These are phyloP conservation scores for Draba incana DNA, from an alignment of 345 rosid genomes.

Conservation along the genomic window DNA sequence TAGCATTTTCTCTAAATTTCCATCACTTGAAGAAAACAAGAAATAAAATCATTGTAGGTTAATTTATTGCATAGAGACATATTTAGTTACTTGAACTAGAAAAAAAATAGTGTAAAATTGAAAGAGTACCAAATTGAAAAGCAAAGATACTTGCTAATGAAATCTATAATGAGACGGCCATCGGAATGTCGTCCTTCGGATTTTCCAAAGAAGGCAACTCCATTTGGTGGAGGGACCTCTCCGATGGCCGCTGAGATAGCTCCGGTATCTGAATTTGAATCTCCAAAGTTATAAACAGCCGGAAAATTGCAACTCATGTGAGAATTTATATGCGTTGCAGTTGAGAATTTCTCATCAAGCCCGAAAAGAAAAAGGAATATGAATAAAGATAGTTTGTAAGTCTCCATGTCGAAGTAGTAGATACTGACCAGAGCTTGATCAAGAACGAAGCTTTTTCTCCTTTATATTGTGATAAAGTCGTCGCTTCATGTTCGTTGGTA, in stretches of 20 bases:
- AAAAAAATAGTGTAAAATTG: background rate
- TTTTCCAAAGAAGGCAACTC: slow-evolving; percentile 73
- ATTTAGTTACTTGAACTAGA: background rate
- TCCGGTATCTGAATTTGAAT: slow-evolving; percentile 81
- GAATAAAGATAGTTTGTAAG: slow-evolving; percentile 19
- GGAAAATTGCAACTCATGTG: slow-evolving; percentile 40
- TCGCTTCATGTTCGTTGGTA: slow-evolving; percentile 26
- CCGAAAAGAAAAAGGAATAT: slow-evolving; percentile 35
- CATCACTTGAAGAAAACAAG: too few species aligned
- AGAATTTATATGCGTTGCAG: background rate
- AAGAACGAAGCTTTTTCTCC: slow-evolving; percentile 3
- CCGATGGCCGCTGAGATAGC: slow-evolving; percentile 57
- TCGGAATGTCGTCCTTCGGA: slow-evolving; percentile 69
- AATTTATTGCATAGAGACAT: background rate
- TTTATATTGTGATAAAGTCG: slow-evolving; percentile 29
- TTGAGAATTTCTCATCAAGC: background rate
- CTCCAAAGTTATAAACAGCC: slow-evolving; percentile 75
- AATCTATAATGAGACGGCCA: slow-evolving; percentile 74
- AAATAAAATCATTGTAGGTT: background rate
- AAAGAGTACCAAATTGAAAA: background rate
- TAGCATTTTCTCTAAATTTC: too few species aligned
- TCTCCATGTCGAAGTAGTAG: slow-evolving; percentile 34
- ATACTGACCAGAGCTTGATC: slow-evolving; percentile 12
- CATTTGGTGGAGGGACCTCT: slow-evolving; percentile 60
- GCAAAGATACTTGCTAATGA: slow-evolving; percentile 45